A percentile compares a stretch with the other conserved stretches of the same genome.
Conservation (phyloP, 1,139 yeast species). For the Tardiomyces depauwii region DNA sequence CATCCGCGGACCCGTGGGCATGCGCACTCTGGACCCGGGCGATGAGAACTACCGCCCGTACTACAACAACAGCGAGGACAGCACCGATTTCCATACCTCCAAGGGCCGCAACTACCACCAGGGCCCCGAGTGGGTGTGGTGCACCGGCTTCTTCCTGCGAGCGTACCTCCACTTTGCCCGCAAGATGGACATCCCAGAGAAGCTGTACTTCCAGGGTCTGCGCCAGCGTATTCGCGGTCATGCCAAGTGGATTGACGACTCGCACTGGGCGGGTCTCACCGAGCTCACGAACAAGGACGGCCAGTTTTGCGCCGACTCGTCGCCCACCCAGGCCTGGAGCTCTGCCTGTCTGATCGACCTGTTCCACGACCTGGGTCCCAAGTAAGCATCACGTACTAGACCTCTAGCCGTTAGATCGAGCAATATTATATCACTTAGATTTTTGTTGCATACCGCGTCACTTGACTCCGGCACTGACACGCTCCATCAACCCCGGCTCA, state of each 20-base stretch:
- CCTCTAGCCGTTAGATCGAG: no score
- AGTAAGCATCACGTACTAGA: no score
- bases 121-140: slow-evolving; percentile 99
- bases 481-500: no score
- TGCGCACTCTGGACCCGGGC: slow-evolving; percentile 84
- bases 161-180: slow-evolving; percentile 52
- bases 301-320: slow-evolving; percentile 65
- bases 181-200: slow-evolving; percentile 12
- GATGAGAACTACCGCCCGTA: slow-evolving; percentile 89
- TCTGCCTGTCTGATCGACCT: slow-evolving; percentile 75
- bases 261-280: slow-evolving; percentile 89
- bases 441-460: no score
- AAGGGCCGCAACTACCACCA: slow-evolving; percentile 96
- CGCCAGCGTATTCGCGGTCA: slow-evolving; percentile 50
- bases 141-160: slow-evolving; percentile 73
- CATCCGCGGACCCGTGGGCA: slow-evolving; percentile 83
- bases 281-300: slow-evolving; percentile 91
- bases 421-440: no score
- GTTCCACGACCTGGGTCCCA: slow-evolving; percentile 41
- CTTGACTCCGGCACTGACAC: no score
- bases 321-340: slow-evolving; percentile 98
- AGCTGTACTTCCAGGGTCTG: slow-evolving; percentile 32
- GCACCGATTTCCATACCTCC: slow-evolving; percentile 79
- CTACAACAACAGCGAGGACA: slow-evolving; percentile 71
- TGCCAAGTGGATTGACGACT: slow-evolving; percentile 54